phyloP scores from a whole-genome alignment of 1,284 basidiomycete species.

The Cystobasidiaceae sp. region DNA sequence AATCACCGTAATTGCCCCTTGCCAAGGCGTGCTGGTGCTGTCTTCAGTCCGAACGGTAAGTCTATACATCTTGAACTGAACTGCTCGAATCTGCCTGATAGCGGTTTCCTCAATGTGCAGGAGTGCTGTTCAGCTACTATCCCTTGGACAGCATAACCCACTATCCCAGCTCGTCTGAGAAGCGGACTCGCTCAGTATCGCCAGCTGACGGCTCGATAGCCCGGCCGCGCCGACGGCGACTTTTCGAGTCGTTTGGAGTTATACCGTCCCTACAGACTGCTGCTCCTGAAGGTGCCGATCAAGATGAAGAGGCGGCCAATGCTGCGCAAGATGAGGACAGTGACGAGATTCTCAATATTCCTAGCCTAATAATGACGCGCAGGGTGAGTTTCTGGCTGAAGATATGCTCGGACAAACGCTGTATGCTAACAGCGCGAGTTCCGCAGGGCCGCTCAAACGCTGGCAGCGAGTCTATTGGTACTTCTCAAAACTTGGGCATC shows the following conservation, averaged over 20 bases:
- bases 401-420: background rate
- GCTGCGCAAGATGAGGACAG: conserved; percentile 12
- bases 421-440: background rate
- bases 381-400: background rate
- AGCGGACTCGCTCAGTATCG: conserved; percentile 45
- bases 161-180: conserved; percentile 42
- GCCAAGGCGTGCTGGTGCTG: conserved; percentile 70
- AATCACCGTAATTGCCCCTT: conserved; percentile 70
- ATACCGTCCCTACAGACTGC: conserved; percentile 20
- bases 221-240: conserved; percentile 5
- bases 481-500: conserved; percentile 64
- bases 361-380: background rate
- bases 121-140: conserved; percentile 79
- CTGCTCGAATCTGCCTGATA: background rate
- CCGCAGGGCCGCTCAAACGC: conserved; percentile 43
- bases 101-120: conserved; percentile 48
- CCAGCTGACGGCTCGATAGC: conserved; percentile 34
- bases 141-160: conserved; percentile 50
- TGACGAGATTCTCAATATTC: conserved; percentile 19
- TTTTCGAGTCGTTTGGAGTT: conserved; percentile 30
- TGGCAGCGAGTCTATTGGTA: conserved; percentile 58
- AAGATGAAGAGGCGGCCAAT: background rate
- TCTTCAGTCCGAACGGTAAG: conserved; percentile 78
- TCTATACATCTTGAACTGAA: conserved; percentile 15
- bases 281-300: background rate